Percentiles rank a stretch among this genome's conserved stretches.
These are phyloP conservation scores for Verticillium tricorpus DNA, from an alignment of 2,329 filamentous ascomycete genomes.

Conservation along the genomic window DNA sequence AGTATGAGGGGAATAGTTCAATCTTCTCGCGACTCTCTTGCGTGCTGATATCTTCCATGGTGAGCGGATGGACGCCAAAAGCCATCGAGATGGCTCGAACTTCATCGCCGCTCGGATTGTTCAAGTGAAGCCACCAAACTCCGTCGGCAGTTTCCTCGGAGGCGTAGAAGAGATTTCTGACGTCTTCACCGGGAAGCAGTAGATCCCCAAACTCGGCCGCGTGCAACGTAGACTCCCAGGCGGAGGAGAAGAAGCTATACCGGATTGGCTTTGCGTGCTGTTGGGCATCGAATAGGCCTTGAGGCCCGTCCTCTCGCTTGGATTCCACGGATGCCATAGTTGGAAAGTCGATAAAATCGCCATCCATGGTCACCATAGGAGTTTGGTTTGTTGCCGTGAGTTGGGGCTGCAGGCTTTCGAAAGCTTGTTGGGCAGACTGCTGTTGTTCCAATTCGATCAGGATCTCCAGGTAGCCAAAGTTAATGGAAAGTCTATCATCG, in stretches of 20 bases:
- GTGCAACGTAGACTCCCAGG: slow-evolving; percentile 89
- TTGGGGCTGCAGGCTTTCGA: slow-evolving; percentile 45
- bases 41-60: slow-evolving; percentile 91
- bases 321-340: slow-evolving; percentile 34
- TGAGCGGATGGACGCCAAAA: slow-evolving; percentile 92
- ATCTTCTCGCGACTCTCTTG: slow-evolving; percentile 98
- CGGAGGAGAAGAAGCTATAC: slow-evolving; percentile 96
- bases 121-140: slow-evolving; percentile 98
- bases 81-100: slow-evolving; percentile 84
- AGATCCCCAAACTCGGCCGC: slow-evolving; percentile 84
- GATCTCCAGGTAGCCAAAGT: slow-evolving; percentile 91
- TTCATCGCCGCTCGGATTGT: slow-evolving; percentile 85
- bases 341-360: slow-evolving; percentile 51
- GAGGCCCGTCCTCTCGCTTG: slow-evolving; percentile 41
- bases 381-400: slow-evolving; percentile 27
- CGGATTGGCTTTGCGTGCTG: slow-evolving; percentile 41
- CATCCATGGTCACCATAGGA: slow-evolving; percentile 46
- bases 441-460: slow-evolving; percentile 63
- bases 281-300: slow-evolving; percentile 31
- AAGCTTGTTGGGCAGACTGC: slow-evolving; percentile 37
- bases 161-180: slow-evolving; percentile 77
- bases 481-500: slow-evolving; percentile 73
- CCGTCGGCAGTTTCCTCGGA: slow-evolving; percentile 63
- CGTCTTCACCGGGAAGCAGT: slow-evolving; percentile 82
- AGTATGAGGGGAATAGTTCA: slow-evolving; percentile 94